phyloP scores from a whole-genome alignment of 2,329 filamentous ascomycete species.

The Claviceps monticola region DNA sequence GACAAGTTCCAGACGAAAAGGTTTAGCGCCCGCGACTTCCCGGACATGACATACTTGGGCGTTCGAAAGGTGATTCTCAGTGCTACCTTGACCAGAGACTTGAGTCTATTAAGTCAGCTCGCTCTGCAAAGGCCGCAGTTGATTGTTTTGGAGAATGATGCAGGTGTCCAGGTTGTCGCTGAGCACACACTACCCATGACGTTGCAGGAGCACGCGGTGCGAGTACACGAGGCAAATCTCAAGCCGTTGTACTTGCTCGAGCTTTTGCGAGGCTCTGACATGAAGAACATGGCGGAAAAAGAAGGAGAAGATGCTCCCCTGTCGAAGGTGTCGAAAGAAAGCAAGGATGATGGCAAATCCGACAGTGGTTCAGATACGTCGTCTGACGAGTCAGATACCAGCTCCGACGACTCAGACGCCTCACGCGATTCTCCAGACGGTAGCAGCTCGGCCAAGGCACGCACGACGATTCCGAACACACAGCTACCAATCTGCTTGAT shows the following conservation, averaged over 20 bases:
- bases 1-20: slow-evolving; percentile 38
- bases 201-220: slow-evolving; percentile 51
- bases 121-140: slow-evolving; percentile 61
- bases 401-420: slow-evolving; percentile 18
- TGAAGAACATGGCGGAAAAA: slow-evolving; percentile 17
- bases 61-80: slow-evolving; percentile 77
- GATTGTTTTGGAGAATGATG: slow-evolving; percentile 53
- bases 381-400: slow-evolving; percentile 18
- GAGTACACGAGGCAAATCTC: slow-evolving; percentile 52
- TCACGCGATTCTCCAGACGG: slow-evolving; percentile 11
- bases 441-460: too few species aligned
- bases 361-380: neutral
- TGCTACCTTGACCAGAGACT: slow-evolving; percentile 80
- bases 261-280: slow-evolving; percentile 47
- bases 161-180: slow-evolving; percentile 30
- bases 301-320: neutral
- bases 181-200: slow-evolving; percentile 45
- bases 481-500: slow-evolving; percentile 47
- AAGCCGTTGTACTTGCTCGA: slow-evolving; percentile 80
- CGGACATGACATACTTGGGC: slow-evolving; percentile 35
- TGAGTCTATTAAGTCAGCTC: slow-evolving; percentile 64
- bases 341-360: neutral
- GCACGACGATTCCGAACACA: slow-evolving; percentile 5
- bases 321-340: neutral
- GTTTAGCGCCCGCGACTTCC: slow-evolving; percentile 38